These are phyloP conservation scores for Ettlia oleoabundans DNA, from an alignment of 139 green algal genomes.

Conservation along the genomic window DNA sequence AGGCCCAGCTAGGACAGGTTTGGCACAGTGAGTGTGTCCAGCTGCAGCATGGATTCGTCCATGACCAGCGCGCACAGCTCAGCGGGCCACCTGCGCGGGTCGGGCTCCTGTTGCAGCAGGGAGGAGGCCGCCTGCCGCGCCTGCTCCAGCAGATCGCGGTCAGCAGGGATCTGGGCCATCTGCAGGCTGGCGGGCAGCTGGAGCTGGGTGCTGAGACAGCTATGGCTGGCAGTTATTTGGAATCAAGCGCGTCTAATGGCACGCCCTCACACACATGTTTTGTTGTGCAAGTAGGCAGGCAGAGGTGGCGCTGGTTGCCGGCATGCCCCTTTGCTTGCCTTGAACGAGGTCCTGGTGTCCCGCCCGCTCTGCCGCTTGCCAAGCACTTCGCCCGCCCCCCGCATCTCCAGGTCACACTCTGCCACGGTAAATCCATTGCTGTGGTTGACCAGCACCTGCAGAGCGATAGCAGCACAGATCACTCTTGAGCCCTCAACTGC, in stretches of 20 bases:
- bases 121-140: conserved; percentile 49
- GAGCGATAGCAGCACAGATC: conserved; percentile 29
- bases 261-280: too few relatives aligned
- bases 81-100: background rate
- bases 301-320: too few relatives aligned
- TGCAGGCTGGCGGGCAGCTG: too few relatives aligned
- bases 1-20: background rate
- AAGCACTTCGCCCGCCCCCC: conserved; percentile 75
- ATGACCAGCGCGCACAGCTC: conserved; percentile 14
- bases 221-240: too few relatives aligned
- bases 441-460: conserved; percentile 63
- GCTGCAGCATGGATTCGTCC: background rate
- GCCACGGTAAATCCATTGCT: conserved; percentile 83
- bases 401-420: conserved; percentile 76
- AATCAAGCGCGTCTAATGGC: too few relatives aligned
- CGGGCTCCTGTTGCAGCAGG: conserved; percentile 14
- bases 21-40: background rate
- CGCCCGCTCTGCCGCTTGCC: conserved; percentile 72
- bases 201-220: too few relatives aligned
- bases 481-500: too few relatives aligned
- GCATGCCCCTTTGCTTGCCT: background rate
- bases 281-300: too few relatives aligned
- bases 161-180: conserved; percentile 41
- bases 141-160: conserved; percentile 58
- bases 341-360: background rate